Base-by-base conservation (phyloP, 441 rosid genomes). In the Populus hybrid region DNA sequence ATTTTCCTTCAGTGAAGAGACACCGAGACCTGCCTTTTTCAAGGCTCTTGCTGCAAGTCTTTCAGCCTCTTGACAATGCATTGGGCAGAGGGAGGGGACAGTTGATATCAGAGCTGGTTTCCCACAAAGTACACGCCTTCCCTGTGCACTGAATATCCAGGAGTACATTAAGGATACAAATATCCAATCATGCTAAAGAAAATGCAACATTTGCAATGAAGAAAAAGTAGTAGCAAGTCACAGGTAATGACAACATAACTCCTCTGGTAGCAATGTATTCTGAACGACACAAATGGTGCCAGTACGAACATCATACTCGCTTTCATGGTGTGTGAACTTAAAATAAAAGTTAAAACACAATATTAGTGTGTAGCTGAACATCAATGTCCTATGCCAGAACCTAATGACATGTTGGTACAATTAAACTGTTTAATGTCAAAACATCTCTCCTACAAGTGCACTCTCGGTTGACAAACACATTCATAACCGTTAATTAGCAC, bases 1-100 rank as follows among this genome's bases (percentile, higher is more conserved):
- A 76, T 53, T 81, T 73, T 81, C 83, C 75, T 63, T 76, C 12
- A 18, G 78, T n/a, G 94, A 87, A 76, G 94, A 82, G 75, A 81
- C 88, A 77, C 82, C 89, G 24, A 89, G 90, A 67, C 94, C 95
- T 24, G 94, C 98, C 67, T 87, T 92, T 81, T 85, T 89, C 80
- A 94, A 75, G 65, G 92, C 98, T 69, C 82, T 81, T 69, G 87
- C 82, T 24, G 87, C 88, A 79, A 86, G 88, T 80, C 86, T 89
- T 79, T 91, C 91, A 26, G 92, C 93, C 86, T 86, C 91, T 75
- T 89, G 94, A 67, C 87, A 91, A 78, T 93, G 98, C 65, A 76
- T 79, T 0, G 84, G 76, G 79, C 98, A 93, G 68, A 91, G 83
- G 1, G 94, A 80, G 78, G 98, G 97, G 57, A 82, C 83, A 26